Conservation (phyloP, 768 basidiomycete genomes). For the Phaeotremella fagi region DNA sequence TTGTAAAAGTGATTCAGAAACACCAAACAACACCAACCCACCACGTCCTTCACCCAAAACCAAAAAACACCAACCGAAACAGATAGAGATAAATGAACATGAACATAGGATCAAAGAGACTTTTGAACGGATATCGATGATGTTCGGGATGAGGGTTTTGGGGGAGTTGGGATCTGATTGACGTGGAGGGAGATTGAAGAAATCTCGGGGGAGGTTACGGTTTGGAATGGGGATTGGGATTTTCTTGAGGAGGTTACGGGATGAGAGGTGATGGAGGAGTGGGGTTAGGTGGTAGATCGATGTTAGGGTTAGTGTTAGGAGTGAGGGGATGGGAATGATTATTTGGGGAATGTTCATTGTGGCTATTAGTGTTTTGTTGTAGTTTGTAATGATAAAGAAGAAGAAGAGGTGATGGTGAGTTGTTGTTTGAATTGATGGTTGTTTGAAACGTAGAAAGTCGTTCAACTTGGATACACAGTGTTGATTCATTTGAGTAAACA, state of each 20-base stretch:
- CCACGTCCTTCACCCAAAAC: no score
- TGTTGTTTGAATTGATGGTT: neutral
- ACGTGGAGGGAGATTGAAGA: conserved; percentile 42
- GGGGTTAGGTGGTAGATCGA: neutral
- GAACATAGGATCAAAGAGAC: no score
- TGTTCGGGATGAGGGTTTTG: no score
- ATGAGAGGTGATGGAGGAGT: neutral
- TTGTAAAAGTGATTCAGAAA: no score
- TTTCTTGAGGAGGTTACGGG: neutral
- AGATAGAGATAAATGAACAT: no score
- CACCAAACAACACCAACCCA: no score
- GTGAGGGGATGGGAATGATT: neutral
- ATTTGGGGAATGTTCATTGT: neutral
- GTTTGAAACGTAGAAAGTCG: neutral
- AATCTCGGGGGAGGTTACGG: conserved; percentile 37
- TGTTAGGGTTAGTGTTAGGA: neutral
- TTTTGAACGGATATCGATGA: no score
- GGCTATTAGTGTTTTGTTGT: neutral
- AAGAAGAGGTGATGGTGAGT: neutral
- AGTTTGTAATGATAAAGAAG: neutral
- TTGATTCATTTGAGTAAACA: neutral
- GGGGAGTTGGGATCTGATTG: no score
- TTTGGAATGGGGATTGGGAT: conserved; percentile 34
- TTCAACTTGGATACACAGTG: neutral
- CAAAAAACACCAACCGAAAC: no score